phyloP scores from a whole-genome alignment of 2,329 filamentous ascomycete genomes.

The Dactylella cylindrospora region DNA sequence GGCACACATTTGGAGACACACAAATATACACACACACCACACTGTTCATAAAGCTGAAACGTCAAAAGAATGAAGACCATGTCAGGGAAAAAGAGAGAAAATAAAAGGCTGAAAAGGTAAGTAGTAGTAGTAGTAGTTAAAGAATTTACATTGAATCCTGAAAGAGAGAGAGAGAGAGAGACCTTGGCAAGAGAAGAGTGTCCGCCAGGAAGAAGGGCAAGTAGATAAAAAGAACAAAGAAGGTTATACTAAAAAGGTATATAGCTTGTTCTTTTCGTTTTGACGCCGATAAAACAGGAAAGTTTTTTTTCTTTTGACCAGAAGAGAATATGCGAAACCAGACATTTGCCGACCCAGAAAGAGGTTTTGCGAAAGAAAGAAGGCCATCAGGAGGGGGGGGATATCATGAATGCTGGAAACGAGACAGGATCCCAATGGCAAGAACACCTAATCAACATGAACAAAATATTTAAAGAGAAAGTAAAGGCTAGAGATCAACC shows the following conservation, averaged over 20 bases:
- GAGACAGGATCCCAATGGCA: neutral
- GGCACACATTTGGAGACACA: too few species aligned
- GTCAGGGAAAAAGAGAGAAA: conserved; percentile 18
- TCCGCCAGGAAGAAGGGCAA: neutral
- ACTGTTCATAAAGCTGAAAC: too few species aligned
- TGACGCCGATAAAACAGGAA: too few species aligned
- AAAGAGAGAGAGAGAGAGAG: neutral
- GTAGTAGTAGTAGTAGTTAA: neutral
- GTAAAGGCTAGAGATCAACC: conserved; percentile 9
- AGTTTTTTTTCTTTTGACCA: neutral
- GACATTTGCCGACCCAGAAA: neutral
- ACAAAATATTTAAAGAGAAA: conserved; percentile 11
- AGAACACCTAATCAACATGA: neutral
- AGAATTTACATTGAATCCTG: neutral
- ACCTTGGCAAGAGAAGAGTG: conserved; percentile 7
- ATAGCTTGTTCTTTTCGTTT: neutral
- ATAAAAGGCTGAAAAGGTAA: neutral
- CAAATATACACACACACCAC: too few species aligned
- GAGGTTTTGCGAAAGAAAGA: neutral
- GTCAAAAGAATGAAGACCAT: neutral
- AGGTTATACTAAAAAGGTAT: neutral
- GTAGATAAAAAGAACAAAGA: neutral
- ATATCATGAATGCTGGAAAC: neutral
- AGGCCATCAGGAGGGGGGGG: neutral
- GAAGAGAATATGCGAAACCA: neutral